Evolutionary conservation across 495 filamentous ascomycete species (phyloP).

Genomic region (Hypoxylon fragiforme): DNA sequence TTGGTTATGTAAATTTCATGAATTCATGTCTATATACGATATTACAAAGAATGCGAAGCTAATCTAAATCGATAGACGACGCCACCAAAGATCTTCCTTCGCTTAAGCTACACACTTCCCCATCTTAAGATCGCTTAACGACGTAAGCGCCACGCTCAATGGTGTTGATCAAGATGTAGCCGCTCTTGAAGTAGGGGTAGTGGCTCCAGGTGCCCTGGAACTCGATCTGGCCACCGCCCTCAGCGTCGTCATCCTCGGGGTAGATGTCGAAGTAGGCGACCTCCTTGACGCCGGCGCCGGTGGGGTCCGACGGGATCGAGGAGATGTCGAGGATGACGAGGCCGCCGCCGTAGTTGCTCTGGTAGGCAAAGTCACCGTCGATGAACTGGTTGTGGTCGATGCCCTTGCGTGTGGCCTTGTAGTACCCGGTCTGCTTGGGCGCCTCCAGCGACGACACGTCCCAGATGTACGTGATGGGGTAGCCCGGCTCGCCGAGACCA

Average conservation of each 20-base stretch:
- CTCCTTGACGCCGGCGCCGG: slow-evolving; percentile 54
- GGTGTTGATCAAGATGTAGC: slow-evolving; percentile 60
- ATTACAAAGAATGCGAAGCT: too few relatives aligned
- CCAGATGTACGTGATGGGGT: slow-evolving; percentile 60
- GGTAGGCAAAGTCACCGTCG: slow-evolving; percentile 55
- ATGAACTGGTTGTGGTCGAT: slow-evolving; percentile 69
- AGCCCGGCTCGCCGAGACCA: slow-evolving; percentile 49
- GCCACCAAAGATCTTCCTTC: too few relatives aligned
- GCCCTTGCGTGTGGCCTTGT: slow-evolving; percentile 49
- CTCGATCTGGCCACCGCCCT: slow-evolving; percentile 51
- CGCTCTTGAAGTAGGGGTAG: slow-evolving; percentile 61
- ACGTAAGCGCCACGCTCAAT: slow-evolving; percentile 63
- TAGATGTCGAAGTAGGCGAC: slow-evolving; percentile 62
- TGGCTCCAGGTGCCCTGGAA: slow-evolving; percentile 63
- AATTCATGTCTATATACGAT: slow-evolving; percentile 16
- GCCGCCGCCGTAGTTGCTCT: slow-evolving; percentile 63
- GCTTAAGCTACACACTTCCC: too few relatives aligned
- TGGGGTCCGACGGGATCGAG: slow-evolving; percentile 56
- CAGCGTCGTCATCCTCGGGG: slow-evolving; percentile 58
- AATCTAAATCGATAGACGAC: too few relatives aligned
- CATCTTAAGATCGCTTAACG: slow-evolving; percentile 43
- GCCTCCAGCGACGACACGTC: slow-evolving; percentile 55
- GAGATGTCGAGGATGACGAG: slow-evolving; percentile 60
- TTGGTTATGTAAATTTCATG: slow-evolving; percentile 7
- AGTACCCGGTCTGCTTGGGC: slow-evolving; percentile 59